A percentile compares a stretch with the other conserved stretches of the same genome.
These are phyloP conservation scores for Rasamsonia emersonii DNA, from an alignment of 2,329 filamentous ascomycete species.

Conservation along the genomic window DNA sequence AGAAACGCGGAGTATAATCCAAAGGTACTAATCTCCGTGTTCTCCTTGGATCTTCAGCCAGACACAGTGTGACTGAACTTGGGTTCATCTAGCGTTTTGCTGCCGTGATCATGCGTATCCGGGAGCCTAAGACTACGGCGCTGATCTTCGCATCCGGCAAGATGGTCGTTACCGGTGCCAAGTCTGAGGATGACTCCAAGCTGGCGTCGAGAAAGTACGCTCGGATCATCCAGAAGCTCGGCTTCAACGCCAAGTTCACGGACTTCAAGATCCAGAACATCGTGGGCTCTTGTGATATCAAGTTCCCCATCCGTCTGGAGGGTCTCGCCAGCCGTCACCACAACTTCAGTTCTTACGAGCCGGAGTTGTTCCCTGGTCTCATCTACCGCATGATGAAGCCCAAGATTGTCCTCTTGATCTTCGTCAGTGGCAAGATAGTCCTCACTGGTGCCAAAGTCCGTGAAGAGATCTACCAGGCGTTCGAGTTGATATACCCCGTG, in stretches of 20 bases:
- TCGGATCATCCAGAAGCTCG: constrained; percentile 98
- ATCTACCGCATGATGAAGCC: constrained; percentile 99
- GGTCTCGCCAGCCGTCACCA: constrained; percentile 94
- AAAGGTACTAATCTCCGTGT: constrained; percentile 58
- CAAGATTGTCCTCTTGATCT: constrained; percentile 96
- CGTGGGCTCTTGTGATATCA: constrained; percentile 97
- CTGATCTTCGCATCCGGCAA: constrained; percentile 97
- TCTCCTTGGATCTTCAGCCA: constrained; percentile 23
- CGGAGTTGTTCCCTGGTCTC: constrained; percentile 94
- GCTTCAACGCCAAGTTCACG: constrained; percentile 98
- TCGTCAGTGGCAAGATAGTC: constrained; percentile 97
- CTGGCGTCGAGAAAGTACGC: constrained; percentile 95
- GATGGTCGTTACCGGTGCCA: constrained; percentile 98
- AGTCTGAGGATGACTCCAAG: constrained; percentile 96
- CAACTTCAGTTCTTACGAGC: constrained; percentile 99
- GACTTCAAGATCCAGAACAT: constrained; percentile 99
- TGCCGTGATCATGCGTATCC: constrained; percentile 98
- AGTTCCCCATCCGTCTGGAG: constrained; percentile 96
- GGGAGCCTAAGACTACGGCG: constrained; percentile 96
- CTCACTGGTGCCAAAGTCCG: constrained; percentile 95
- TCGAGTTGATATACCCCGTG: constrained; percentile 96
- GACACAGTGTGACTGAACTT: constrained; percentile 38
- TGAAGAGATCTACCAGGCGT: constrained; percentile 95
- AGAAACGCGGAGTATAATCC: constrained; percentile 98
- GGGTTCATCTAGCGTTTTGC: constrained; percentile 72